Conservation (phyloP, 345 rosid genomes). For the Gossypium herbaceum region DNA sequence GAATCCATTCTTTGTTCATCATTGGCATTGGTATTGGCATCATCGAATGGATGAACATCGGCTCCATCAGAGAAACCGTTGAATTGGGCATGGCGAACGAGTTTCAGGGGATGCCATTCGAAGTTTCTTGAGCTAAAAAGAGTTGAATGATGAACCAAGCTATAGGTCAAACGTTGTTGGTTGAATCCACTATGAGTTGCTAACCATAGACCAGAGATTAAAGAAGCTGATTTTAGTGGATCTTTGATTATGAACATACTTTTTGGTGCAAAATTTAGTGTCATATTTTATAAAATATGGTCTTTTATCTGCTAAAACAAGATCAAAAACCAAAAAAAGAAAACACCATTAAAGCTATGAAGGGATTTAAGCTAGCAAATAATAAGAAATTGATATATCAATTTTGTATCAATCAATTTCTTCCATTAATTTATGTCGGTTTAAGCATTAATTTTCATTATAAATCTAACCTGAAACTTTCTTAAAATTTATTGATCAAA, state of each 20-base stretch:
- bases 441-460: no score
- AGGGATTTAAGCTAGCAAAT: not conserved
- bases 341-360: not conserved
- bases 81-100: constrained; percentile 17
- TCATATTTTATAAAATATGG: constrained; percentile 19
- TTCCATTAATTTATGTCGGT: no score
- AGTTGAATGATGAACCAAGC: constrained; percentile 10
- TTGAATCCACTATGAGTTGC: not conserved
- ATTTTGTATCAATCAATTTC: no score
- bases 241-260: constrained; percentile 17
- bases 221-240: constrained; percentile 12
- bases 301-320: constrained; percentile 1
- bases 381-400: not conserved
- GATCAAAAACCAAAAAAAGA: not conserved
- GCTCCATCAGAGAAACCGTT: constrained; percentile 21
- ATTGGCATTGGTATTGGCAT: not conserved
- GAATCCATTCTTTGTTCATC: not conserved
- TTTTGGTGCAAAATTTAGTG: constrained; percentile 22
- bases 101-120: constrained; percentile 14
- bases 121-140: constrained; percentile 21
- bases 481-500: no score
- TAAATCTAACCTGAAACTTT: no score
- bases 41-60: constrained; percentile 12
- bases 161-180: not conserved
- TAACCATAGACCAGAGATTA: constrained; percentile 2